Conservation (phyloP, 441 rosid species). For the Cnidoscolus chayamansa region DNA sequence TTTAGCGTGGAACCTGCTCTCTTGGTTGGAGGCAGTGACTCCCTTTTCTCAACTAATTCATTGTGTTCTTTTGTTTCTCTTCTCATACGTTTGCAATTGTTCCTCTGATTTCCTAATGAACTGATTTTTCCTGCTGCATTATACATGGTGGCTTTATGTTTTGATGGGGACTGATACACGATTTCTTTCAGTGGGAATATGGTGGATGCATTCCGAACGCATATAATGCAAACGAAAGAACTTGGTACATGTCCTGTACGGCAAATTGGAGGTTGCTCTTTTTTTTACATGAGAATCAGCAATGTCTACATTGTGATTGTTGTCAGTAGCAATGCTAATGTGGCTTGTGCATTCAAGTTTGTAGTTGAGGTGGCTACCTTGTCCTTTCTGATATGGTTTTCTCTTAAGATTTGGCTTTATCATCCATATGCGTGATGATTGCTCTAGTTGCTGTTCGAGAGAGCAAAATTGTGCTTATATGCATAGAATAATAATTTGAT, state of each 20-base stretch:
- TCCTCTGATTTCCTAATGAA: not conserved
- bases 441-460: not conserved
- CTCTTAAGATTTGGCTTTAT: not conserved
- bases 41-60: not conserved
- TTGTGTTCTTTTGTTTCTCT: not conserved
- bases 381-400: not conserved
- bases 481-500: not conserved
- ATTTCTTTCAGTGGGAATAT: constrained; percentile 68
- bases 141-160: not conserved
- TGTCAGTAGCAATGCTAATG: constrained; percentile 96
- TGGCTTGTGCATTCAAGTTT: constrained; percentile 94
- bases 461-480: not conserved
- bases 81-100: not conserved
- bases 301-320: constrained; percentile 95
- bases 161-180: not conserved
- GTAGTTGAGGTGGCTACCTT: constrained; percentile 71
- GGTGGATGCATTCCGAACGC: constrained; percentile 98
- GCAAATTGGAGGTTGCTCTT: constrained; percentile 97
- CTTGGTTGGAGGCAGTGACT: not conserved
- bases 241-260: constrained; percentile 93
- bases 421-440: not conserved
- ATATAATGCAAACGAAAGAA: constrained; percentile 96
- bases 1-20: not conserved
- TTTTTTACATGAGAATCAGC: constrained; percentile 93
- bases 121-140: not conserved